Base-by-base conservation (phyloP, 2,329 filamentous ascomycete species). In the Gnomoniopsis sp. region DNA sequence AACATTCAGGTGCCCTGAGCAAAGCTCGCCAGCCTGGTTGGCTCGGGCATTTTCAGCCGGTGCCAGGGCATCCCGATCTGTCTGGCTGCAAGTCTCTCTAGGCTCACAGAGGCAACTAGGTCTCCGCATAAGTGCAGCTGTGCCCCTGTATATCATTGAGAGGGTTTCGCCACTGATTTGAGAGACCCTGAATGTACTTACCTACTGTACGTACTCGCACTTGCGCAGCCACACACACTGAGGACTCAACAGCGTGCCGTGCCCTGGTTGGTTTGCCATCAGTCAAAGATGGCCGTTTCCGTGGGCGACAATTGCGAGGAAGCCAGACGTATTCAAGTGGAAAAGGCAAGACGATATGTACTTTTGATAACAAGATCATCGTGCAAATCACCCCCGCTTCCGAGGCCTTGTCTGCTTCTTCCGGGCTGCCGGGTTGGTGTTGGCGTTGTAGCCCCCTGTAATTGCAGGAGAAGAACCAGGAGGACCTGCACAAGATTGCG, bases 31-130 rank as follows among this genome's bases (percentile, higher is more conserved):
- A 34, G 38, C 56, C 21, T 30, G 26, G 26, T 43, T 46, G 56
- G 53, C 49, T 57, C 53, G 58, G 49, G 23, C 53, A 53, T 47
- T 53, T 36, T 38, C 57, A 49, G 47, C 19, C 43, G 44, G 12
- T 41, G 36, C 36, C 36, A n/a, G 36, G 36, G 36, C 36, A 48
- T 56, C 49, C 47, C 41, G 30, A 54, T 49, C 50, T 58, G 46
- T 51, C 43, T 38, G 33, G 17, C 36, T 38, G 14, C 12, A 15
- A n/a, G 12, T 41, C 6, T 11, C 12, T 41, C 36, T 41, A n/a
- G 36, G 36, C 7, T 14, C 7, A 2, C 12, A 15, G 3, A 49
- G 49, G 49, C 49, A 49, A 44, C 58, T 44, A 41, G 17, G 36
- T 26, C 46, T 36, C 50, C 33, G 49, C 54, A 33, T 41, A 38